Evolutionary conservation across 306 rosid species (phyloP).

Genomic region (Cotoneaster glaucophyllus): DNA sequence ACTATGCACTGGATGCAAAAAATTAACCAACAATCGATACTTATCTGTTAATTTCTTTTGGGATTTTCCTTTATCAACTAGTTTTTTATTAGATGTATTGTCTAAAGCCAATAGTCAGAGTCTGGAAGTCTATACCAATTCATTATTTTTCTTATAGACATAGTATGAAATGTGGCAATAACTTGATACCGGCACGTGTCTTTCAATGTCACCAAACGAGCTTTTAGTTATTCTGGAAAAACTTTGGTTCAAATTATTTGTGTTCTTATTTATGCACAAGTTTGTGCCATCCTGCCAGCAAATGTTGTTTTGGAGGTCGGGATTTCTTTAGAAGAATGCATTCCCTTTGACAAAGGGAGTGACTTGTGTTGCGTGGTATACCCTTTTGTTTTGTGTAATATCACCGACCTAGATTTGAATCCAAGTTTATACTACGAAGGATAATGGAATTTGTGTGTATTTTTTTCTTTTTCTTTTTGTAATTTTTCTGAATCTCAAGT

Average conservation of each 20-base stretch:
- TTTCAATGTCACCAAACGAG: neutral
- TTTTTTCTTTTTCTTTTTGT: neutral
- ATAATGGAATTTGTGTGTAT: neutral
- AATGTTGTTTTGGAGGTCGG: neutral
- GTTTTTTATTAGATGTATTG: too few relatives aligned
- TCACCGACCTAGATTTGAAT: neutral
- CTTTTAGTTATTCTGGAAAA: neutral
- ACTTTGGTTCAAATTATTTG: neutral
- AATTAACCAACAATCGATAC: too few relatives aligned
- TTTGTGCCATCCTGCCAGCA: neutral
- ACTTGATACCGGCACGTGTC: neutral
- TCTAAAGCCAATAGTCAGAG: too few relatives aligned
- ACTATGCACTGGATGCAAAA: too few relatives aligned
- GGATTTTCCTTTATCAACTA: too few relatives aligned
- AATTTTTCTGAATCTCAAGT: neutral
- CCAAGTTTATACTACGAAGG: neutral
- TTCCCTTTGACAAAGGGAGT: neutral
- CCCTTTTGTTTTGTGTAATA: neutral
- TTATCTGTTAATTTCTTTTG: too few relatives aligned
- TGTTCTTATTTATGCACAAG: neutral
- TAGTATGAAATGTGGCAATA: neutral
- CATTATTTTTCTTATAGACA: neutral
- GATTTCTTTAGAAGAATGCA: neutral
- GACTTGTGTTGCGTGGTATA: neutral
- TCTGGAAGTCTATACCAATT: too few relatives aligned